Evolutionary conservation across 257 asterid genomes (phyloP), one percentile per base, ranked within the genome.

Genomic region (Datura wrightii): DNA sequence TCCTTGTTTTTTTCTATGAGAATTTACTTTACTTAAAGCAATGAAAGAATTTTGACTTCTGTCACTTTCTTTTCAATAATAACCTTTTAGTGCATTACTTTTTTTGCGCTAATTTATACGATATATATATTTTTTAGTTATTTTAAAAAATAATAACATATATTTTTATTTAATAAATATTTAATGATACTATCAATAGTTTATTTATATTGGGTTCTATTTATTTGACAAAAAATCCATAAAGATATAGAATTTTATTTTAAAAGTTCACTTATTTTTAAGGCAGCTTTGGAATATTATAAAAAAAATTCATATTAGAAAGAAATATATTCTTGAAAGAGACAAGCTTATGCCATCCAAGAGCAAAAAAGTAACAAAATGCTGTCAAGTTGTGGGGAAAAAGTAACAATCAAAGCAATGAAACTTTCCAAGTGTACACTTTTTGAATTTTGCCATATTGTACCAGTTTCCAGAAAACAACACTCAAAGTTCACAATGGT

Each of bases 341-440:
- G 46, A 65, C 46, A 65, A 65, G 3, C 4, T 5, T 36, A 13
- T 34, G 41, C 10, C 13, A 50, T 76, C 63, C 39, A 31, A 52
- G 13, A 74, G 44, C 16, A 24, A n/a, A 74, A 60, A 11, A 9
- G 6, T 24, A 31, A 3, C 13, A 76, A 50, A 76, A 31, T 13
- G 2, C 10, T 36, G 31, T 50, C 19, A 13, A 76, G 46, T 50
- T 54, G 80, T 46, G 6, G 55, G 39, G 9, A 42, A 44, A 72
- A 72, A 48, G 8, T 11, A 48, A 72, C 58, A 72, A 74, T 50
- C 59, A 74, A 48, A 74, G 60, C 1, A 74, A 74, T 13, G 81
- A 74, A 74, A 74, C 44, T 74, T 74, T 60, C 60, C 42, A 19
- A 74, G 13, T 74, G 39, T 46, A 74, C 81, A 74, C 14, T 48